phyloP scores from a whole-genome alignment of 1,284 basidiomycete genomes.

The Ustilago lituana region DNA sequence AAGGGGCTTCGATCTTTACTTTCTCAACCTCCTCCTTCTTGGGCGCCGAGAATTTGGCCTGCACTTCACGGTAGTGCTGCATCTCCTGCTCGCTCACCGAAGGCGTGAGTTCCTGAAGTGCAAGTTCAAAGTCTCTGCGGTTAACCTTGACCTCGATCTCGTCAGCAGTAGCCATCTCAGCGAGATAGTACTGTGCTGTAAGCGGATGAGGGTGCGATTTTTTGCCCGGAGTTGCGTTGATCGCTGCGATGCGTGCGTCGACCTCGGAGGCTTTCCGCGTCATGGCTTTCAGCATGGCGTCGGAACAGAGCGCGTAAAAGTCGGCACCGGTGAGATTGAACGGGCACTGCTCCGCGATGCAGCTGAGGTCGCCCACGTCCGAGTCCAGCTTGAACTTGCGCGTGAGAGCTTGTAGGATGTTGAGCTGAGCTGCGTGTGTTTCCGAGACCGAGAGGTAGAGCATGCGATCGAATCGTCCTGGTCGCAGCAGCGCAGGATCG shows the following conservation, averaged over 20 bases:
- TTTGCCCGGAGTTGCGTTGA: slow-evolving; percentile 59
- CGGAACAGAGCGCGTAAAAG: slow-evolving; percentile 95
- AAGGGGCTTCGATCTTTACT: neutral
- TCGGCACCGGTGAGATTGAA: slow-evolving; percentile 86
- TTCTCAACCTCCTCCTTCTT: slow-evolving; percentile 20
- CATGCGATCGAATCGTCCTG: slow-evolving; percentile 90
- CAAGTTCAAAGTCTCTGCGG: slow-evolving; percentile 78
- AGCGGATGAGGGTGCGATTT: slow-evolving; percentile 75
- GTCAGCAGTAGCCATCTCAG: slow-evolving; percentile 78
- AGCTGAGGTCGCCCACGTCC: slow-evolving; percentile 73
- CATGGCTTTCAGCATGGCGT: slow-evolving; percentile 96
- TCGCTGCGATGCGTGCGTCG: slow-evolving; percentile 67
- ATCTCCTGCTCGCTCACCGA: slow-evolving; percentile 90
- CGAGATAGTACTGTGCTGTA: slow-evolving; percentile 90
- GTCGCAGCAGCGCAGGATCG: slow-evolving; percentile 69
- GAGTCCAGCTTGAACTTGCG: slow-evolving; percentile 87
- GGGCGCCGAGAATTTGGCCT: slow-evolving; percentile 73
- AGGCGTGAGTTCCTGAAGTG: slow-evolving; percentile 81
- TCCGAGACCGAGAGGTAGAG: slow-evolving; percentile 93
- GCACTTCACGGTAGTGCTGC: slow-evolving; percentile 82
- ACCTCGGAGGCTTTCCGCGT: slow-evolving; percentile 83
- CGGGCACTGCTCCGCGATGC: slow-evolving; percentile 80
- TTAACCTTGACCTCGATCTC: slow-evolving; percentile 83
- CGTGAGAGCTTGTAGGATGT: slow-evolving; percentile 89
- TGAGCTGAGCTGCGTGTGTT: slow-evolving; percentile 84